phyloP scores from a whole-genome alignment of 139 green algal genomes.

The Chlorella sp. region DNA sequence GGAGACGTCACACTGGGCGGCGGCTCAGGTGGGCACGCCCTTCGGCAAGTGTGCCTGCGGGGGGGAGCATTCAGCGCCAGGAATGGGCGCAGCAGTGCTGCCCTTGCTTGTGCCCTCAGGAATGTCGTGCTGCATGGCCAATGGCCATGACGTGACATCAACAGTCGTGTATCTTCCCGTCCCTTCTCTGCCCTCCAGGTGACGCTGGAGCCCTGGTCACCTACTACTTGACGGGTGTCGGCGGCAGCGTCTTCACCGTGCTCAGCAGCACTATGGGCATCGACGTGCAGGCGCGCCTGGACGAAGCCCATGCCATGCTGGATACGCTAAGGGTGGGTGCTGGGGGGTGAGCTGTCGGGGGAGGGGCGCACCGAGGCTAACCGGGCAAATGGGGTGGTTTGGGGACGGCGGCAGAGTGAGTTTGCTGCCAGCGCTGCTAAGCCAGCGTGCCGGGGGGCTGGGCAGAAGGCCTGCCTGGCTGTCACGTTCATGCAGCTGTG shows the following conservation, averaged over 20 bases:
- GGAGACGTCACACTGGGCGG: background rate
- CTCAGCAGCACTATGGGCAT: constrained; percentile 1
- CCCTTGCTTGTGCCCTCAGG: background rate
- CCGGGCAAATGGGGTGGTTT: background rate
- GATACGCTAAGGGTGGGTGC: background rate
- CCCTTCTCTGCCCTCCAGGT: background rate
- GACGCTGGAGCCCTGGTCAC: background rate
- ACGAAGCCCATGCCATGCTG: constrained; percentile 2
- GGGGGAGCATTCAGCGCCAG: no score
- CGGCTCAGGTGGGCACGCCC: background rate
- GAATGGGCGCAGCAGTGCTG: no score
- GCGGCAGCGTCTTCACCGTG: constrained; percentile 7
- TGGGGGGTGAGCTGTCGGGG: background rate
- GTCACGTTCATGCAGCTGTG: no score
- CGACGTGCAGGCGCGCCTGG: background rate
- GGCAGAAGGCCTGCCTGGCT: no score
- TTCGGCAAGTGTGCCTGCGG: background rate
- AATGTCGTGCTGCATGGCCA: background rate
- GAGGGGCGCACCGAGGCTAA: background rate
- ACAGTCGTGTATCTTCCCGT: no score
- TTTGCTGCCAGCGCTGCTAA: background rate
- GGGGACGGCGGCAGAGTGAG: no score
- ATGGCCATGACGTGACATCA: no score
- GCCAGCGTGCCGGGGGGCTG: background rate
- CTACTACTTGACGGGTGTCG: constrained; percentile 22